Evolutionary conservation across 805 yeast species (phyloP).

Genomic region (Wickerhamomyces hampshirensis): DNA sequence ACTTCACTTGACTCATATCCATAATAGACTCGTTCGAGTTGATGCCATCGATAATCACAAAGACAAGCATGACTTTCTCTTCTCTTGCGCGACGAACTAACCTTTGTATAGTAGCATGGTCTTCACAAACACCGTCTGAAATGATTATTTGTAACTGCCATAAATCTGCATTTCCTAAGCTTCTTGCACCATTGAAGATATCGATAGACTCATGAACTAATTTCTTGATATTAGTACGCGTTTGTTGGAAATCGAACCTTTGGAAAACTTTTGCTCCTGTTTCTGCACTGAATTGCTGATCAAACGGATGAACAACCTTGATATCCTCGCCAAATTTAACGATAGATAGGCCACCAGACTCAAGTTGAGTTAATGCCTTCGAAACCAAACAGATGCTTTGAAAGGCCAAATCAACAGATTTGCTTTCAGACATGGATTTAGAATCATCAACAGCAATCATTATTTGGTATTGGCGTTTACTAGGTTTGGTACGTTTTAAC

Average conservation of each 20-base stretch:
- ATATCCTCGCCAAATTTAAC: conserved; percentile 87
- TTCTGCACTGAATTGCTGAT: conserved; percentile 75
- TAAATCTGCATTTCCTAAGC: conserved; percentile 51
- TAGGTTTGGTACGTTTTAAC: conserved; percentile 96
- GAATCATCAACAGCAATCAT: conserved; percentile 98
- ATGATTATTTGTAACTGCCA: conserved; percentile 93
- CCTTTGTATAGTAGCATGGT: conserved; percentile 76
- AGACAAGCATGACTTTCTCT: conserved; percentile 88
- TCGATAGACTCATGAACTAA: conserved; percentile 68
- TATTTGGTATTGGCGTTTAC: conserved; percentile 94
- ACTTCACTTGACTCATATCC: conserved; percentile 92
- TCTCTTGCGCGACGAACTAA: conserved; percentile 91
- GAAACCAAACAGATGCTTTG: conserved; percentile 92
- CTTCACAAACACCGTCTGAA: conserved; percentile 97
- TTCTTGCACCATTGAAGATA: conserved; percentile 57
- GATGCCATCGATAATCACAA: conserved; percentile 89
- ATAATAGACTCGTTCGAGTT: conserved; percentile 78
- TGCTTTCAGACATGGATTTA: conserved; percentile 93
- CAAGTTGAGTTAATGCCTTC: conserved; percentile 88
- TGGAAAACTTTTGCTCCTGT: conserved; percentile 81
- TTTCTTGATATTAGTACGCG: conserved; percentile 75
- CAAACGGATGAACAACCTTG: conserved; percentile 84
- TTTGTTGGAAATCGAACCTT: conserved; percentile 87
- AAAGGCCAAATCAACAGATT: conserved; percentile 86
- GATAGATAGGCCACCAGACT: conserved; percentile 87